These are phyloP conservation scores for Aspergillus sergii DNA, from an alignment of 2,329 filamentous ascomycete species.

Conservation along the genomic window DNA sequence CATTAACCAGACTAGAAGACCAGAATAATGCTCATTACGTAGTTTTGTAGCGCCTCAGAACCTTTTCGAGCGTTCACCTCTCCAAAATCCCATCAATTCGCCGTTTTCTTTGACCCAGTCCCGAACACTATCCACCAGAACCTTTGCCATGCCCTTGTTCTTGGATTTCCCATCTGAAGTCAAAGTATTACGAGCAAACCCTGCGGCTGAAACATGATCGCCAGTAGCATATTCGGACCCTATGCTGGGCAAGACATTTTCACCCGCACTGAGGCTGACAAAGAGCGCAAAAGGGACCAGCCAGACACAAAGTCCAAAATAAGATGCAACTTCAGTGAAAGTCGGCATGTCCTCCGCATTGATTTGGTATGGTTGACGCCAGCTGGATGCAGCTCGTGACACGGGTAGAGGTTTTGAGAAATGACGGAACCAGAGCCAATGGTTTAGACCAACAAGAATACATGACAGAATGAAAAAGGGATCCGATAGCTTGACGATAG, in stretches of 20 bases:
- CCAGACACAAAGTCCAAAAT: conserved; percentile 96
- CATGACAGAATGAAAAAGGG: conserved; percentile 85
- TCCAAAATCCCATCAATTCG: conserved; percentile 65
- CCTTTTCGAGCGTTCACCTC: conserved; percentile 57
- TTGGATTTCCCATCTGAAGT: conserved; percentile 45
- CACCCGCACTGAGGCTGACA: conserved; percentile 88
- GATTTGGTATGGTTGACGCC: conserved; percentile 43
- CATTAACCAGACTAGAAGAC: neutral
- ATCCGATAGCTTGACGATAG: conserved; percentile 81
- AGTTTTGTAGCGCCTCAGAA: conserved; percentile 30
- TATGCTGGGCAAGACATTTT: conserved; percentile 93
- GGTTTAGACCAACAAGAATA: conserved; percentile 81
- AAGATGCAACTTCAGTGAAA: conserved; percentile 93
- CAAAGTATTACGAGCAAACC: conserved; percentile 28
- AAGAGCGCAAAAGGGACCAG: conserved; percentile 94
- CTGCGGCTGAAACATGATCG: conserved; percentile 34
- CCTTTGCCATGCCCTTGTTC: conserved; percentile 65
- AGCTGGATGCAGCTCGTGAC: conserved; percentile 30
- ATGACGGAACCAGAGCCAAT: conserved; percentile 94
- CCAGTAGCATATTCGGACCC: conserved; percentile 72
- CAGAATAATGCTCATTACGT: neutral
- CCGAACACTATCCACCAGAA: conserved; percentile 60
- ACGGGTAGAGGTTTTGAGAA: conserved; percentile 69
- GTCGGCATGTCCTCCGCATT: conserved; percentile 63
- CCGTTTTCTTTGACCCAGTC: conserved; percentile 66